Base-by-base conservation (phyloP, 495 filamentous ascomycete genomes). In the Talaromyces adpressus region DNA sequence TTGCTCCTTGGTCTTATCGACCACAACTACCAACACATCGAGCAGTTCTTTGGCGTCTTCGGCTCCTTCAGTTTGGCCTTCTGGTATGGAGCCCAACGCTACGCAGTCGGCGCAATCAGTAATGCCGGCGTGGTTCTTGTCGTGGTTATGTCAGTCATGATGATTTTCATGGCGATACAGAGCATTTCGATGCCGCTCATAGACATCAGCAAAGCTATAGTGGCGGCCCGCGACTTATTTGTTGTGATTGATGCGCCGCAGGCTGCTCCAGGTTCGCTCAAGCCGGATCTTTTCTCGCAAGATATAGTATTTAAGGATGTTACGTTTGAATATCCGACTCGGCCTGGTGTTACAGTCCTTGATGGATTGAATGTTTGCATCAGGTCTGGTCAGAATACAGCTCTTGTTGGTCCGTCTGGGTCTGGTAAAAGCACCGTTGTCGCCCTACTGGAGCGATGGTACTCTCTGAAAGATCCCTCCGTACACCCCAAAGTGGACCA, bases 401-500 rank as follows among this genome's bases (percentile, higher is more conserved):
- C 80, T 1, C 69, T 86, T 4, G 82, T 86, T 7, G 88, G 91
- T 23, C 84, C 90, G 22, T 89, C 88, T 32, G 90, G 91, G 8
- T 88, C 87, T 61, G 86, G 92, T 59, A 96, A 96, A 72, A 90
- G 85, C 59, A 96, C 91, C 3, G 88, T 96, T 45, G 84, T 95
- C 32, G 91, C 90, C 9, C 73, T 96, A n/a, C 85, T 95, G 1
- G 91, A 95, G 69, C 77, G 92, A 51, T 96, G 93, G 69, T 97
- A 96, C 70, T 78, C 83, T 16, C 77, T 79, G 0, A 69, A 51
- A 52, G 73, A 85, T 16, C 29, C 6, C 29, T 30, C 29, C 29
- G 29, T 30, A 30, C 6, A 30, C 29, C 1, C 29, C 29, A 30
- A 30, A 30, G 5, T 30, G 29, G 29, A 30, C 29, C 29, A 30